Conservation (phyloP, 1,284 basidiomycete genomes). For the Porodaedalea pini region DNA sequence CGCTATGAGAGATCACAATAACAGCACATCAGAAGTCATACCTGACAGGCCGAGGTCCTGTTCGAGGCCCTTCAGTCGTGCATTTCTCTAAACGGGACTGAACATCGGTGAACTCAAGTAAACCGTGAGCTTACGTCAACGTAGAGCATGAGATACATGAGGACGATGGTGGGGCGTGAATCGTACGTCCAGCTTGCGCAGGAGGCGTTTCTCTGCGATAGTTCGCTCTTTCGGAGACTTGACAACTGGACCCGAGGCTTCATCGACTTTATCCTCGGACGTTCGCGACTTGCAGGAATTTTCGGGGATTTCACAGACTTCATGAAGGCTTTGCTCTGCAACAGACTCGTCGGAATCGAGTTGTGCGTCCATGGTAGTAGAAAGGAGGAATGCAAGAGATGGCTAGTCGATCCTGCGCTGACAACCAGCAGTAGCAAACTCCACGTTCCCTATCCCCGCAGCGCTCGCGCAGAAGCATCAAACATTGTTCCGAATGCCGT, state of each 20-base stretch:
- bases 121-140: slow-evolving; percentile 49
- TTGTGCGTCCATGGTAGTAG: background rate
- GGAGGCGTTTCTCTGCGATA: slow-evolving; percentile 38
- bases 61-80: slow-evolving; percentile 58
- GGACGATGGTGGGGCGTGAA: slow-evolving; percentile 56
- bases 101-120: background rate
- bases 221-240: background rate
- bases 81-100: slow-evolving; percentile 44
- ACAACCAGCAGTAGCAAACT: too few species aligned
- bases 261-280: background rate
- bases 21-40: too few species aligned
- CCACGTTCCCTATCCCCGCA: too few species aligned
- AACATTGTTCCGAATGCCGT: too few species aligned
- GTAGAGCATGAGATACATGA: slow-evolving; percentile 68
- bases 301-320: background rate
- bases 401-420: background rate
- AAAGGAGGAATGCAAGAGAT: background rate
- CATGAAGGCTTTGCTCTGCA: background rate
- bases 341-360: background rate
- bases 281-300: background rate
- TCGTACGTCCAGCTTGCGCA: slow-evolving; percentile 54
- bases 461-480: too few species aligned
- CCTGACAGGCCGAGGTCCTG: slow-evolving; percentile 52
- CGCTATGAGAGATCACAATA: slow-evolving; percentile 26
- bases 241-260: background rate